These are phyloP conservation scores for Kluyveromyces aestuarii DNA, from an alignment of 805 yeast species.

Conservation along the genomic window DNA sequence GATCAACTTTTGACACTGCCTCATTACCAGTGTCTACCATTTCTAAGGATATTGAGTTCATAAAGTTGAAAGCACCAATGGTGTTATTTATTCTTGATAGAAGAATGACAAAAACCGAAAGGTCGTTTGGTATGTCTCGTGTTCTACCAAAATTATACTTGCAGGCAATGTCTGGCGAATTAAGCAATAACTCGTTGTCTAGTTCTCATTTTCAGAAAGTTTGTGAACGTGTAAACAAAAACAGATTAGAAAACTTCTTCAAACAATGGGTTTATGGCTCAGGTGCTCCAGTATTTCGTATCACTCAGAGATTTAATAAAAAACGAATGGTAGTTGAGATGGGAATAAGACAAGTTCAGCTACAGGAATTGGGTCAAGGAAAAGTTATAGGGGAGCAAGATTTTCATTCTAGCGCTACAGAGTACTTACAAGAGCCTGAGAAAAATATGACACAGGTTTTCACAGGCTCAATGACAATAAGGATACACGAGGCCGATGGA, in stretches of 20 bases:
- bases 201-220: constrained; percentile 82
- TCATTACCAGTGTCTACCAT: constrained; percentile 25
- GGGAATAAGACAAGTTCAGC: constrained; percentile 86
- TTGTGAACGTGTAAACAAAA: constrained; percentile 92
- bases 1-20: constrained; percentile 39
- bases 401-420: constrained; percentile 21
- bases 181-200: constrained; percentile 66
- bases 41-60: constrained; percentile 49
- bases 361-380: constrained; percentile 38
- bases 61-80: constrained; percentile 75
- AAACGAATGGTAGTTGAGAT: constrained; percentile 90
- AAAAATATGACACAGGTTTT: constrained; percentile 36
- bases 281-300: constrained; percentile 82
- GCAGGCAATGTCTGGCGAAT: constrained; percentile 93
- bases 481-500: constrained; percentile 97
- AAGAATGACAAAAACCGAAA: constrained; percentile 93
- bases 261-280: constrained; percentile 88
- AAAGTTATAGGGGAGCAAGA: constrained; percentile 21
- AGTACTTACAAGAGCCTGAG: constrained; percentile 14
- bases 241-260: constrained; percentile 72
- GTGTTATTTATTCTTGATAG: constrained; percentile 78
- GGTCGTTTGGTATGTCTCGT: constrained; percentile 84
- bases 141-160: constrained; percentile 85
- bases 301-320: constrained; percentile 87
- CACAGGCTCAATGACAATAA: constrained; percentile 91